phyloP scores from a whole-genome alignment of 2,329 filamentous ascomycete genomes.

The Trichoderma hamatum region DNA sequence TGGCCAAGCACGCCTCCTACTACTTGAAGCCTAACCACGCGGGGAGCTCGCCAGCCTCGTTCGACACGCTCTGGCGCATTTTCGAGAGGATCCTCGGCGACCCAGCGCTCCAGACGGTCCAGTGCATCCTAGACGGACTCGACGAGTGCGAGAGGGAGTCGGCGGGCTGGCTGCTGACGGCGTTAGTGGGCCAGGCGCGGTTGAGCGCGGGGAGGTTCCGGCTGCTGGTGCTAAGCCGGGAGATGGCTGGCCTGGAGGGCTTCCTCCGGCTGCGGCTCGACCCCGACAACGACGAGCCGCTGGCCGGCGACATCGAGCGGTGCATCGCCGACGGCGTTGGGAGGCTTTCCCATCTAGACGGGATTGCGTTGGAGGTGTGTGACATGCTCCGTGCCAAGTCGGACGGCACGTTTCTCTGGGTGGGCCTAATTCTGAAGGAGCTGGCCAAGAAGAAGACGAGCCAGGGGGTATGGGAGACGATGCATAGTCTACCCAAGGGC shows the following conservation, averaged over 20 bases:
- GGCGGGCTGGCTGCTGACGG: background rate
- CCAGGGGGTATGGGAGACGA: background rate
- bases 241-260: background rate
- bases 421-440: background rate
- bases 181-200: background rate
- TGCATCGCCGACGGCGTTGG: background rate
- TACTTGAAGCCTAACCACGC: background rate
- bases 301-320: background rate
- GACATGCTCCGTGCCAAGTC: background rate
- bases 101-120: background rate
- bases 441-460: background rate
- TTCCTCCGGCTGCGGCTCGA: background rate
- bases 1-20: background rate
- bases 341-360: background rate
- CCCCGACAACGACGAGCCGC: background rate
- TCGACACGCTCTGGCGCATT: background rate
- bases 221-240: background rate
- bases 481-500: background rate
- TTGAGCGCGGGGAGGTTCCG: background rate
- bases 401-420: background rate
- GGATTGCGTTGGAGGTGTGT: background rate
- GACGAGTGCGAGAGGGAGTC: background rate
- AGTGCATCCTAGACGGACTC: background rate
- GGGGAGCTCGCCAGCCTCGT: background rate
- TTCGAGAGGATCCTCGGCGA: background rate